Base-by-base conservation (phyloP, 805 yeast genomes). In the Myxozyma neglecta region DNA sequence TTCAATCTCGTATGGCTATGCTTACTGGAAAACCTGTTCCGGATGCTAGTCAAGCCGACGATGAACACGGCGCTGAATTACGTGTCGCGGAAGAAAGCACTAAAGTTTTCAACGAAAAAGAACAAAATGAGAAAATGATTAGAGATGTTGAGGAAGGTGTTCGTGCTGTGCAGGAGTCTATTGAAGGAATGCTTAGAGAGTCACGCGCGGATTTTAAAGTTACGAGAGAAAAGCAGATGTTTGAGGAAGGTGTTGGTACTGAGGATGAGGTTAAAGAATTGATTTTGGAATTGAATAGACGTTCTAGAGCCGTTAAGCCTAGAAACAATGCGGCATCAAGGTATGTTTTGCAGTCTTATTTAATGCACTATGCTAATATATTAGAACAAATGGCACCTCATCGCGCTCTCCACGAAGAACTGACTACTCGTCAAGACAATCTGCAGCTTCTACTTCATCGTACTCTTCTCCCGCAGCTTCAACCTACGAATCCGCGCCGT, bases 1-100 rank as follows among this genome's bases (percentile, higher is more conserved):
- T 94, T 68, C 85, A 86, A 65, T 89, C 92, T 54, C 83, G 96
- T 68, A 91, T 93, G 96, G 96, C 97, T 35, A 90, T 93, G 3
- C 81, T 93, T 70, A 92, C 97, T 0, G 97, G 97, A 6, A 87
- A 85, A 70, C 78, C 83, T 7, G 76, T 80, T 2, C 75, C 80
- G 7, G 73, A 77, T 47, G 63, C 42, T 3, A 80, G 79, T 29
- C 73, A 70, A 13, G 74, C 70, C 14, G 83, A 84, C 44, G 82
- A 79, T 56, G 81, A 84, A 54, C 90, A 86, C 63, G 73, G 76
- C 6, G 76, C 78, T 14, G 69, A 65, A 54, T 44, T 52, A 49
- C 50, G 68, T 53, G 79, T 87, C 64, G 81, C 80, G 54, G 81
- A 79, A 61, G 87, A 84, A 53, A 74, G 81, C 24, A 78, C 80